Evolutionary conservation across 2,329 filamentous ascomycete genomes (phyloP).

Genomic region (Talaromyces marneffei): DNA sequence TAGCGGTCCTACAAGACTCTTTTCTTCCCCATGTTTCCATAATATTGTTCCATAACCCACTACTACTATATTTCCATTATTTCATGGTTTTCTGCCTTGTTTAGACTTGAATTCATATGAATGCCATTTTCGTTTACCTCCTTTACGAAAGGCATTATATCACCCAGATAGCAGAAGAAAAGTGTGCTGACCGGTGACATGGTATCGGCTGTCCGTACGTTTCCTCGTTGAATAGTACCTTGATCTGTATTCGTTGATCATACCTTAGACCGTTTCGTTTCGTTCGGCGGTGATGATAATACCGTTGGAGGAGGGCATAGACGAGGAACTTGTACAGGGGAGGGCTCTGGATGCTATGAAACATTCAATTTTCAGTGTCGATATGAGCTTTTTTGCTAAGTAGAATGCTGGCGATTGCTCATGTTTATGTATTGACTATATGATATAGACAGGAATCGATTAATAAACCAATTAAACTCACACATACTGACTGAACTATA

Average conservation of each 20-base stretch:
- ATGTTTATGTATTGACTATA: neutral
- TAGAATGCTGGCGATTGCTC: neutral
- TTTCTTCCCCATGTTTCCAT: neutral
- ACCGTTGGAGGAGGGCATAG: neutral
- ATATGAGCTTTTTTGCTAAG: neutral
- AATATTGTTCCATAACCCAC: neutral
- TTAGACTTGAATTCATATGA: neutral
- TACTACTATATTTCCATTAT: neutral
- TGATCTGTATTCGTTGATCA: neutral
- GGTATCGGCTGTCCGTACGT: neutral
- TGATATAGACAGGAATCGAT: neutral
- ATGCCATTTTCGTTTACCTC: neutral
- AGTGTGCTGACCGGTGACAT: neutral
- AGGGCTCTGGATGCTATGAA: neutral
- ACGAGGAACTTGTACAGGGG: neutral
- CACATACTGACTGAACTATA: neutral
- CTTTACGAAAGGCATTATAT: neutral
- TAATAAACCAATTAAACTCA: neutral
- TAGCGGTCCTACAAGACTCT: slow-evolving; percentile 1
- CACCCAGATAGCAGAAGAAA: neutral
- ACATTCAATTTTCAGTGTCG: neutral
- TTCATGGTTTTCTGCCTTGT: neutral
- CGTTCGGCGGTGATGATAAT: neutral
- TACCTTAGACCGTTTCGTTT: neutral
- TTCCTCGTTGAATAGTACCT: neutral